Evolutionary conservation across 768 basidiomycete species (phyloP), one percentile per base, ranked within the genome.

Genomic region (Rhizopogon vinicolor): DNA sequence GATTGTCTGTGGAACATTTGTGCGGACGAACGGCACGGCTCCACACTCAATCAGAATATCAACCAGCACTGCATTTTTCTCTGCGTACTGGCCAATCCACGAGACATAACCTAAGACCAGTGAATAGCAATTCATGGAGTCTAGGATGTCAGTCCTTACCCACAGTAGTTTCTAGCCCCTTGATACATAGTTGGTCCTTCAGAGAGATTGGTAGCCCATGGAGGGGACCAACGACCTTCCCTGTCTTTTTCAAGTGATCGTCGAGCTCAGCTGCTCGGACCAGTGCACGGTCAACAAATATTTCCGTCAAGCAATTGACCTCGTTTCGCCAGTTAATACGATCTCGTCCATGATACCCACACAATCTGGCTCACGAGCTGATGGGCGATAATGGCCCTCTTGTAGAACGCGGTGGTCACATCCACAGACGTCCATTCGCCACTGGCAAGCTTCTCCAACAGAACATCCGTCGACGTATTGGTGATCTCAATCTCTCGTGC

Each of bases 231-330:
- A 87, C 72, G 3, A 80, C 70, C 56, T 78, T 78, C 31, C 91
- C 91, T 0, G 83, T 91, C 57, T 62, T 70, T 61, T 75, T 75
- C 41, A 88, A 68, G 58, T 81, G 70, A 5, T 78, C 80, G 60
- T 93, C 92, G 7, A 93, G 74, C 63, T 83, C 77, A 14, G 75
- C 68, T 3, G 92, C 91, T 7, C 83, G 76, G 13, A 68, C 70
- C 4, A 89, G 72, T 1, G 87, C 91, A 8, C 78, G 75, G 18
- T 91, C 86, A 49, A 91, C 78, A 62, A 89, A 90, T 18, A 91
- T 84, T 67, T 92, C 89, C 0, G 90, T 92, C 39, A 93, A 65
- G 65, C 91, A 92, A 60, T 91, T 91, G 7, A 83, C 83, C 88
- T 89, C 63, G n/a, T 41, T 25, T 28, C 12, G 12, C 59, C 28